Evolutionary conservation across 169 alveolate genomes (phyloP).

Genomic region (Cryptosporidium tyzzeri): DNA sequence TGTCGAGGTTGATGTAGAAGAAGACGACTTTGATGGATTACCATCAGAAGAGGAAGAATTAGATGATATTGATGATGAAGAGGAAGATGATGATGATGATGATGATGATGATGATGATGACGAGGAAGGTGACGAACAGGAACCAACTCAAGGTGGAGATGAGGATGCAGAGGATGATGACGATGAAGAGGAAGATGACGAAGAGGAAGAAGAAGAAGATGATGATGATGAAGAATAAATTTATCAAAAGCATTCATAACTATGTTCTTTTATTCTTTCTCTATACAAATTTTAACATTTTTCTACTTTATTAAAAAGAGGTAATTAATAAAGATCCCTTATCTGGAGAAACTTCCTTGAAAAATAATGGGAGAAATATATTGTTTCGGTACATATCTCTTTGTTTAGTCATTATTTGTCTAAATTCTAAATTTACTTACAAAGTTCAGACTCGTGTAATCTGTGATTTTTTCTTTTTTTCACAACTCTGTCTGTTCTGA

Average conservation of each 20-base stretch:
- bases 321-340: background rate
- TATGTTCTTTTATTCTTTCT: background rate
- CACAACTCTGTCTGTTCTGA: background rate
- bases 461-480: background rate
- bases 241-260: background rate
- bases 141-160: constrained; percentile 63
- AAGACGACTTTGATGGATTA: constrained; percentile 73
- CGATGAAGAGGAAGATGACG: constrained; percentile 66
- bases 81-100: constrained; percentile 61
- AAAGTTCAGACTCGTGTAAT: no score
- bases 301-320: background rate
- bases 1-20: constrained; percentile 35
- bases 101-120: constrained; percentile 73
- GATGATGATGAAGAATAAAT: constrained; percentile 60
- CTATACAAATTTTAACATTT: background rate
- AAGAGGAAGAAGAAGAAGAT: constrained; percentile 58
- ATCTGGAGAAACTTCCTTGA: background rate
- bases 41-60: constrained; percentile 72
- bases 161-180: constrained; percentile 69
- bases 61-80: constrained; percentile 69
- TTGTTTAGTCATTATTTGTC: background rate
- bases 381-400: background rate
- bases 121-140: constrained; percentile 71
- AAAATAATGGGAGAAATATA: background rate
- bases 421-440: background rate